Conservation (phyloP, 495 filamentous ascomycete species). For the Astrothelium subdiscretum region DNA sequence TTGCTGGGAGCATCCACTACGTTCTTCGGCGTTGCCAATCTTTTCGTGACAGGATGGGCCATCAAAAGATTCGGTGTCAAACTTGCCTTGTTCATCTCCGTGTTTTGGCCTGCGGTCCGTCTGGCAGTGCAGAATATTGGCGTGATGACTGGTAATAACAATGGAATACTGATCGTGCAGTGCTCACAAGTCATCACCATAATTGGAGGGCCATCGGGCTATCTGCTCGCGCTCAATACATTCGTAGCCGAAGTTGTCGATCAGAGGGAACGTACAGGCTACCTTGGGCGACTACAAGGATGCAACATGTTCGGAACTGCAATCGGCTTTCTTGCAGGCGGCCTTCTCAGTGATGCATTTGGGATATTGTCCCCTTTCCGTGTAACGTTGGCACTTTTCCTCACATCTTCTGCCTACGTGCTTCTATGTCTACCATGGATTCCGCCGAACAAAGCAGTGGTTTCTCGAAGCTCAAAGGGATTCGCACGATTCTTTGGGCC, state of each 20-base stretch:
- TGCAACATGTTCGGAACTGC: conserved; percentile 44
- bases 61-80: conserved; percentile 45
- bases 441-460: conserved; percentile 20
- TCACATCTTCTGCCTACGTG: conserved; percentile 18
- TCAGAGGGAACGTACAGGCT: conserved; percentile 37
- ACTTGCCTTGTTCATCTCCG: conserved; percentile 38
- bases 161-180: conserved; percentile 46
- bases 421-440: conserved; percentile 28
- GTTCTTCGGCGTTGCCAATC: conserved; percentile 38
- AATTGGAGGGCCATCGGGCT: conserved; percentile 45
- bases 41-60: conserved; percentile 46
- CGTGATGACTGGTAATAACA: conserved; percentile 36
- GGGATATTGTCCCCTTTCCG: conserved; percentile 43
- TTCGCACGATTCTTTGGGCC: conserved; percentile 41
- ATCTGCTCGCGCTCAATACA: conserved; percentile 44
- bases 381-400: conserved; percentile 31
- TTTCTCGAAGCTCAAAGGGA: conserved; percentile 10
- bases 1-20: conserved; percentile 37
- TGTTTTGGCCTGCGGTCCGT: conserved; percentile 39
- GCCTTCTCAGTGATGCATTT: conserved; percentile 39
- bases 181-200: conserved; percentile 44
- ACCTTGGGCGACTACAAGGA: conserved; percentile 43
- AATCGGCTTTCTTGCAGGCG: conserved; percentile 41
- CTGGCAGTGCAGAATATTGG: conserved; percentile 43
- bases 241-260: conserved; percentile 39